Evolutionary conservation across 441 rosid genomes (phyloP).

Genomic region (Raphanus hybrid): DNA sequence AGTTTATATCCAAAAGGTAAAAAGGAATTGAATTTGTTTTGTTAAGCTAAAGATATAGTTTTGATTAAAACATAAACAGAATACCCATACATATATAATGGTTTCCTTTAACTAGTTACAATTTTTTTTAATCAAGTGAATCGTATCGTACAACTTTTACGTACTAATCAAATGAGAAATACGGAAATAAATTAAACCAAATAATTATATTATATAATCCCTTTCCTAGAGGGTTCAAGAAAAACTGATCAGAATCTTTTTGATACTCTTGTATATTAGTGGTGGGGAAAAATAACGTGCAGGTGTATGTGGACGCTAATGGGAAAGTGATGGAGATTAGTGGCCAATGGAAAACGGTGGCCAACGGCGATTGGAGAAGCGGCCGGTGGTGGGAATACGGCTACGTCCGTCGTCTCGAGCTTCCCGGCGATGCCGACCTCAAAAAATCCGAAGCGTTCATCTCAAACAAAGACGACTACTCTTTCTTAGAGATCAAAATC

Average conservation of each 20-base stretch:
- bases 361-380: constrained; percentile 76
- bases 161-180: too few species aligned
- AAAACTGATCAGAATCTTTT: constrained; percentile 11
- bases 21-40: too few species aligned
- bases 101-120: too few species aligned
- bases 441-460: constrained; percentile 54
- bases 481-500: constrained; percentile 63
- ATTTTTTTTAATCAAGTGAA: too few species aligned
- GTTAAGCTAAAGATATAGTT: too few species aligned
- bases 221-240: background rate
- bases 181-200: too few species aligned
- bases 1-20: too few species aligned
- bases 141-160: too few species aligned
- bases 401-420: constrained; percentile 80
- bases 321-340: constrained; percentile 79
- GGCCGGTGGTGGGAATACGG: constrained; percentile 94
- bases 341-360: constrained; percentile 65
- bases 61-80: too few species aligned
- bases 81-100: too few species aligned
- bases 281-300: constrained; percentile 51
- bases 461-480: constrained; percentile 45
- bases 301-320: constrained; percentile 54
- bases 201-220: too few species aligned
- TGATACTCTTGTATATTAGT: constrained; percentile 41
- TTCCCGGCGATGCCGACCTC: constrained; percentile 77